Evolutionary conservation across 805 yeast species (phyloP).

Genomic region (Barnettozyma salicaria): DNA sequence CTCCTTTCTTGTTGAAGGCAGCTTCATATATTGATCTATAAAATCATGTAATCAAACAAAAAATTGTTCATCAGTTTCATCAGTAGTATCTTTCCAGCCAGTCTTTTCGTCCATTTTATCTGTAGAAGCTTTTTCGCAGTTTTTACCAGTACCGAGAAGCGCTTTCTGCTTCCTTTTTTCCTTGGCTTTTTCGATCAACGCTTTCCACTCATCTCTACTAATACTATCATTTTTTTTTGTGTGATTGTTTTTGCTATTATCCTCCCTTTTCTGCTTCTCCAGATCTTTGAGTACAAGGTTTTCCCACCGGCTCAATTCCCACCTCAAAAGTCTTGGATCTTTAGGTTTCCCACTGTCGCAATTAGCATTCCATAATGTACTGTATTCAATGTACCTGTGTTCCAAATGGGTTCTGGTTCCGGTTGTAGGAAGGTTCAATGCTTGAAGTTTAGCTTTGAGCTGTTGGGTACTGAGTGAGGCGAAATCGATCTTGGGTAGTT

Average conservation of each 20-base stretch:
- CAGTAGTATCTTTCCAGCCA: background rate
- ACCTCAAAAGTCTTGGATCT: conserved; percentile 46
- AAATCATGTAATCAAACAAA: background rate
- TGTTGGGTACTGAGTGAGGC: conserved; percentile 51
- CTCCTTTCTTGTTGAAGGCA: too few species aligned
- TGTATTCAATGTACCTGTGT: conserved; percentile 68
- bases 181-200: conserved; percentile 16
- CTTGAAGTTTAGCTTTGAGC: conserved; percentile 52
- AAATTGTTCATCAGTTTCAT: conserved; percentile 1
- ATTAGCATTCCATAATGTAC: conserved; percentile 74
- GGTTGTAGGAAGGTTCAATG: conserved; percentile 47
- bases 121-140: background rate
- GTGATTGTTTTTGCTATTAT: background rate
- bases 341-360: conserved; percentile 66
- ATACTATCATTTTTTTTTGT: conserved; percentile 8
- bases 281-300: conserved; percentile 12
- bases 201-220: conserved; percentile 20
- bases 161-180: conserved; percentile 8
- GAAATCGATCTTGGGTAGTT: conserved; percentile 61
- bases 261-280: conserved; percentile 1
- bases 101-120: background rate
- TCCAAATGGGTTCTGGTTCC: conserved; percentile 67
- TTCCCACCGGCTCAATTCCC: conserved; percentile 66
- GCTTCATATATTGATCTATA: background rate
- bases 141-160: too few species aligned